Conservation (phyloP, 495 filamentous ascomycete genomes). For the Xylaria flabelliformis region DNA sequence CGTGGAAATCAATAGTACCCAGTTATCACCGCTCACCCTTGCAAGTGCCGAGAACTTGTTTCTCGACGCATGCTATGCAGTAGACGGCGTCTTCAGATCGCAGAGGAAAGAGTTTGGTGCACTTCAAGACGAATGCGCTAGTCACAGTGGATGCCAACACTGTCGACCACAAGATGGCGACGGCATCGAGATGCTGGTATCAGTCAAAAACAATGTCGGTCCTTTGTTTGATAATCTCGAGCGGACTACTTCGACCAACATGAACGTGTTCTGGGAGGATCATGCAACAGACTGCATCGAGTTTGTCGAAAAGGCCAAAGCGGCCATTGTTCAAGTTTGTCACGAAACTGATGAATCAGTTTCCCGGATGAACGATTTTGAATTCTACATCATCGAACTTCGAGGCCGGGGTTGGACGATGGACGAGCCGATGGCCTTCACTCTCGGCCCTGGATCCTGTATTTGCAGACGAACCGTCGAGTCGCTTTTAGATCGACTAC, state of each 20-base stretch:
- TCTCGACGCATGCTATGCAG: slow-evolving; percentile 44
- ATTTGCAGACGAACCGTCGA: slow-evolving; percentile 47
- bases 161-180: slow-evolving; percentile 45
- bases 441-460: slow-evolving; percentile 39
- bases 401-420: slow-evolving; percentile 48
- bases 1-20: slow-evolving; percentile 46
- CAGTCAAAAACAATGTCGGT: slow-evolving; percentile 51
- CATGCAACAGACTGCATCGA: slow-evolving; percentile 43
- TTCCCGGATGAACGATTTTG: slow-evolving; percentile 48
- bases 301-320: slow-evolving; percentile 45
- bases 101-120: slow-evolving; percentile 44
- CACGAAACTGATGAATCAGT: slow-evolving; percentile 44
- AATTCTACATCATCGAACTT: slow-evolving; percentile 50
- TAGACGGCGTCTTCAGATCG: slow-evolving; percentile 44
- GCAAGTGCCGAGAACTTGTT: slow-evolving; percentile 48
- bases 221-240: slow-evolving; percentile 44
- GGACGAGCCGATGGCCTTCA: slow-evolving; percentile 46
- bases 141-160: slow-evolving; percentile 33
- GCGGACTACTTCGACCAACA: slow-evolving; percentile 46
- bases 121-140: slow-evolving; percentile 35
- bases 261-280: slow-evolving; percentile 47
- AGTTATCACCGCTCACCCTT: slow-evolving; percentile 49
- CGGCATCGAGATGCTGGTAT: slow-evolving; percentile 46
- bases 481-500: slow-evolving; percentile 52
- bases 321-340: slow-evolving; percentile 35